phyloP scores from a whole-genome alignment of 2,329 filamentous ascomycete species.

The Pyrenochaeta sp. region DNA sequence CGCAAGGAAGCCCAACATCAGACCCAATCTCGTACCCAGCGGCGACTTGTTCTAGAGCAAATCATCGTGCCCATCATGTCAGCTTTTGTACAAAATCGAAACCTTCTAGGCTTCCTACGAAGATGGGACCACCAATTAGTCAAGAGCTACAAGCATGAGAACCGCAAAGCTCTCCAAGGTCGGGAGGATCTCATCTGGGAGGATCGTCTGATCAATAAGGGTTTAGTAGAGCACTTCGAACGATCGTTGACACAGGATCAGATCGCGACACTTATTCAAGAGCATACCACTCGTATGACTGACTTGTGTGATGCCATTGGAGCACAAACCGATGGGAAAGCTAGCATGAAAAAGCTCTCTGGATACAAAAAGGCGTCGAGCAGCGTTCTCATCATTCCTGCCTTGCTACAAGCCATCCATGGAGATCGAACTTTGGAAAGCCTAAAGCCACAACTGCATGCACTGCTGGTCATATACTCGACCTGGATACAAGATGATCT shows the following conservation, averaged over 20 bases:
- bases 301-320: slow-evolving; percentile 18
- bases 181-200: slow-evolving; percentile 38
- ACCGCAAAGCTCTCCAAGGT: slow-evolving; percentile 26
- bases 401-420: slow-evolving; percentile 32
- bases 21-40: neutral
- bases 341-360: slow-evolving; percentile 28
- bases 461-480: slow-evolving; percentile 30
- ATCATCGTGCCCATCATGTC: slow-evolving; percentile 43
- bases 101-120: slow-evolving; percentile 44
- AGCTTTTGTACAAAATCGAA: slow-evolving; percentile 43
- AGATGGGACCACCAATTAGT: slow-evolving; percentile 45
- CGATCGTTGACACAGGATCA: slow-evolving; percentile 43
- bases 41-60: slow-evolving; percentile 14
- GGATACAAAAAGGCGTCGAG: slow-evolving; percentile 30
- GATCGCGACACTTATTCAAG: slow-evolving; percentile 37
- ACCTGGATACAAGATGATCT: slow-evolving; percentile 27
- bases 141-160: slow-evolving; percentile 19
- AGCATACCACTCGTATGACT: slow-evolving; percentile 33
- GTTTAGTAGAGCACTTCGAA: slow-evolving; percentile 36
- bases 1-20: neutral
- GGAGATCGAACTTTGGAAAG: slow-evolving; percentile 32
- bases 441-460: slow-evolving; percentile 29
- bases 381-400: slow-evolving; percentile 39
- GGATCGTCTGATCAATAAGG: slow-evolving; percentile 28
- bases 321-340: slow-evolving; percentile 13